Evolutionary conservation across 176 grass and related monocot genomes (phyloP).

Genomic region (Cenchrus purpureus): DNA sequence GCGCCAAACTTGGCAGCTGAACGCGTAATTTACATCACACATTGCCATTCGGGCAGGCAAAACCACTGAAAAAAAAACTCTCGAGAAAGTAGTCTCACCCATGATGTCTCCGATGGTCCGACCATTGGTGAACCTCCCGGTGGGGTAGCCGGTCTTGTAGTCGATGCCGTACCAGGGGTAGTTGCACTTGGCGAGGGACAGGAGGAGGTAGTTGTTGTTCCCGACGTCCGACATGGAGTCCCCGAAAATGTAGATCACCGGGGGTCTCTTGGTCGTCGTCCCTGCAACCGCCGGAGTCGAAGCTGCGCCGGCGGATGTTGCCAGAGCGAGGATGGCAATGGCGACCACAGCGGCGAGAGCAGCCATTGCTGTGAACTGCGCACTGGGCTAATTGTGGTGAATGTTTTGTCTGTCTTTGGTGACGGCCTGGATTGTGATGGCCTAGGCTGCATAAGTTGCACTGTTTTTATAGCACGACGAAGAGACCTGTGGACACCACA

Average conservation of each 20-base stretch:
- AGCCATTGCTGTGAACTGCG: slow-evolving; percentile 54
- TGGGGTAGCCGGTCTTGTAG: slow-evolving; percentile 59
- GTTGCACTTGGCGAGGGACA: slow-evolving; percentile 82
- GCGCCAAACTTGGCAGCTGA: slow-evolving; percentile 85
- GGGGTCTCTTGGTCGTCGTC: slow-evolving; percentile 27
- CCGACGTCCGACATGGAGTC: slow-evolving; percentile 97
- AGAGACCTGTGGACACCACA: not conserved
- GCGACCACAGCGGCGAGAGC: slow-evolving; percentile 18
- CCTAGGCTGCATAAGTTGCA: not conserved
- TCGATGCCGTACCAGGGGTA: slow-evolving; percentile 97
- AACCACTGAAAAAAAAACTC: not conserved
- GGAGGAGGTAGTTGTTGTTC: slow-evolving; percentile 89
- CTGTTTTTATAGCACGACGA: slow-evolving; percentile 38
- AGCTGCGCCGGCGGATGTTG: not conserved
- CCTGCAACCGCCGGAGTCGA: not conserved
- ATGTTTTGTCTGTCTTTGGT: not conserved
- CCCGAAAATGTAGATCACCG: slow-evolving; percentile 80
- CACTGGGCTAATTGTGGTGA: not conserved
- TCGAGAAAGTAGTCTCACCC: slow-evolving; percentile 36
- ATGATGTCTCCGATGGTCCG: slow-evolving; percentile 95
- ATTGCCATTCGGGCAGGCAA: not conserved
- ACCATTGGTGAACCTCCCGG: slow-evolving; percentile 92
- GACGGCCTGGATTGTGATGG: not conserved
- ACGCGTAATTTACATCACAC: not conserved
- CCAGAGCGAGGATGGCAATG: slow-evolving; percentile 33